Conservation (phyloP, 2,329 filamentous ascomycete genomes). For the Gnomoniopsis smithogilvyi region DNA sequence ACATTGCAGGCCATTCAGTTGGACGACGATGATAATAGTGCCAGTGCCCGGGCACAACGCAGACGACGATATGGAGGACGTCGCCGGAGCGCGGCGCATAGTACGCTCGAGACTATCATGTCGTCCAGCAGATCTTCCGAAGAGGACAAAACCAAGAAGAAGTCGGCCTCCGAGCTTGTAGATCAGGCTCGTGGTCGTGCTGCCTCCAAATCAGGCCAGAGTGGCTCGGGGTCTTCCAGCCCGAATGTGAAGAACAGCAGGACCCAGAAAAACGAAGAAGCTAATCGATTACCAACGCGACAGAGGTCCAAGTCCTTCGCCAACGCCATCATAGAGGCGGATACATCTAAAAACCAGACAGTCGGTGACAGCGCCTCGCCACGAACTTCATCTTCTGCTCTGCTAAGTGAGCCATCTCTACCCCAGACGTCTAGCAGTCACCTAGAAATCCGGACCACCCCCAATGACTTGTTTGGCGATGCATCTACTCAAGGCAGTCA, state of each 20-base stretch:
- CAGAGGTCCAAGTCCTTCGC: constrained; percentile 42
- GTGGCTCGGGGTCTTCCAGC: constrained; percentile 24
- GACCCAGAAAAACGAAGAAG: constrained; percentile 10
- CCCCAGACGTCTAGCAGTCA: constrained; percentile 54
- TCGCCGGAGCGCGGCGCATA: constrained; percentile 53
- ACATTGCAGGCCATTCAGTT: constrained; percentile 56
- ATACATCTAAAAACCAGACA: constrained; percentile 35
- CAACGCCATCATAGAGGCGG: constrained; percentile 38
- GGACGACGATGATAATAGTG: constrained; percentile 48
- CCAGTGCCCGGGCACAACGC: constrained; percentile 29
- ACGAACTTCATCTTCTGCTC: constrained; percentile 34
- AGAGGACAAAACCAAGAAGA: constrained; percentile 59
- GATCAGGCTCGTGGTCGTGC: constrained; percentile 51
- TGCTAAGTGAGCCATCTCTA: constrained; percentile 54
- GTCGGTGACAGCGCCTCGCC: constrained; percentile 27
- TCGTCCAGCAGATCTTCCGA: constrained; percentile 63
- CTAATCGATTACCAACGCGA: constrained; percentile 19
- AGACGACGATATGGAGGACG: constrained; percentile 40
- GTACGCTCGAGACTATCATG: constrained; percentile 65
- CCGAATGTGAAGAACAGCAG: constrained; percentile 21
- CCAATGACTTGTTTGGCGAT: constrained; percentile 22
- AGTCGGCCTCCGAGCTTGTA: constrained; percentile 53
- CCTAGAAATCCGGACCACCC: constrained; percentile 41
- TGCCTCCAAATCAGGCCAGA: constrained; percentile 29
- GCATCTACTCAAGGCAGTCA: constrained; percentile 22